These are phyloP conservation scores for Scenedesmus sp. DNA, from an alignment of 163 green algal genomes.

Conservation along the genomic window DNA sequence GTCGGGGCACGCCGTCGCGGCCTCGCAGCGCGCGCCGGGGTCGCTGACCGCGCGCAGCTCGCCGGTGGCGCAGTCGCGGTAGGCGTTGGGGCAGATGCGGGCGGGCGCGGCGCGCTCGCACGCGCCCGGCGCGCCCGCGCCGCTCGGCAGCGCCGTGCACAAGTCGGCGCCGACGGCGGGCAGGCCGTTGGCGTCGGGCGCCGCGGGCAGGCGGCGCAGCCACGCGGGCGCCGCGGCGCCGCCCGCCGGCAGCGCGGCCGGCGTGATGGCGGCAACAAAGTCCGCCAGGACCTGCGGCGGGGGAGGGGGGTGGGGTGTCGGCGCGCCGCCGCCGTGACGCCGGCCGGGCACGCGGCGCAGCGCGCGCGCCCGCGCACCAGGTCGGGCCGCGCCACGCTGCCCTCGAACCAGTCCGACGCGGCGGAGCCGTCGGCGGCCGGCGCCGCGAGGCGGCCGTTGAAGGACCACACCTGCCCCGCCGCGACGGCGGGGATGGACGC, in stretches of 20 bases:
- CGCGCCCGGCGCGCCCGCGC: background rate
- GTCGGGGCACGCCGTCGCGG: slow-evolving; percentile 14
- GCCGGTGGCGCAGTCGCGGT: slow-evolving; percentile 38
- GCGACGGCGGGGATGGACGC: slow-evolving; percentile 10
- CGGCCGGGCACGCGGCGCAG: too few relatives aligned
- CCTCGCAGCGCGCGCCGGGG: slow-evolving; percentile 26
- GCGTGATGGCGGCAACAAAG: slow-evolving; percentile 19
- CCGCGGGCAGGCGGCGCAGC: slow-evolving; percentile 7
- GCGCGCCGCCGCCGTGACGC: too few relatives aligned
- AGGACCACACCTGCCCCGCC: slow-evolving; percentile 16
- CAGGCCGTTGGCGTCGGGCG: background rate
- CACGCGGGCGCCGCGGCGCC: background rate
- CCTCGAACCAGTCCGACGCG: slow-evolving; percentile 44
- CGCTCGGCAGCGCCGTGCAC: background rate
- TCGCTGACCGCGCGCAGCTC: slow-evolving; percentile 25
- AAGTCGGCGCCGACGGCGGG: background rate
- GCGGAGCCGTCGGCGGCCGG: background rate
- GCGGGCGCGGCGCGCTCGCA: slow-evolving; percentile 15
- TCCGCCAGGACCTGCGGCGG: slow-evolving; percentile 12
- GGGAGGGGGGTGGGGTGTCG: background rate
- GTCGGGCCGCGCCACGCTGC: slow-evolving; percentile 29
- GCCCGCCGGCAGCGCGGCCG: background rate
- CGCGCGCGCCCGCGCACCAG: slow-evolving; percentile 11
- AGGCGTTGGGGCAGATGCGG: slow-evolving; percentile 41
- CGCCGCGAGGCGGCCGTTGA: slow-evolving; percentile 19